These are phyloP conservation scores for Diplogelasinospora grovesii DNA, from an alignment of 495 filamentous ascomycete species.

Conservation along the genomic window DNA sequence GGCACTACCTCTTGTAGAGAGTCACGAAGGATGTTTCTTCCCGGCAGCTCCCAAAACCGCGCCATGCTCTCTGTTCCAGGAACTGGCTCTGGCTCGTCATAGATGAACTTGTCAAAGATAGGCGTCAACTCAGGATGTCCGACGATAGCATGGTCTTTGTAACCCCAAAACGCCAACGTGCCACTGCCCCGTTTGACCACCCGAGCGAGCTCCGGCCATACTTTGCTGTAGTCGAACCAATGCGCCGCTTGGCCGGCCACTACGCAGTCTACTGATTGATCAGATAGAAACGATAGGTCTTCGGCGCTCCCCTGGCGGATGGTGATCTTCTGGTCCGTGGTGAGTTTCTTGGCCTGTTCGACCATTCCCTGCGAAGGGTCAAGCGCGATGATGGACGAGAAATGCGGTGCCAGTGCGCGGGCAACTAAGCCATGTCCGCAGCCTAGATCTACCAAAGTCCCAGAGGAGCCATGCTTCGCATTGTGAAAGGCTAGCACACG, in stretches of 20 bases:
- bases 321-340: conserved; percentile 37
- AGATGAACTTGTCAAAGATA: conserved; percentile 41
- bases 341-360: conserved; percentile 42
- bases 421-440: conserved; percentile 54
- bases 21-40: conserved; percentile 45
- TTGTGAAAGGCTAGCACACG: conserved; percentile 50
- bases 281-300: conserved; percentile 39
- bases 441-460: conserved; percentile 52
- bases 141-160: conserved; percentile 52
- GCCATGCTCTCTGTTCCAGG: conserved; percentile 45
- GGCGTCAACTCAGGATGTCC: conserved; percentile 41
- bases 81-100: conserved; percentile 36
- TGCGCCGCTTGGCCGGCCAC: conserved; percentile 58
- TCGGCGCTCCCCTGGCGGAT: conserved; percentile 45
- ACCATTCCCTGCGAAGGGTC: conserved; percentile 58
- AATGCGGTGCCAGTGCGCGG: conserved; percentile 44
- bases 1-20: conserved; percentile 43
- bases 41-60: conserved; percentile 54
- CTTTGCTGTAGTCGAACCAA: conserved; percentile 52
- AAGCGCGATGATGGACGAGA: conserved; percentile 43
- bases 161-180: conserved; percentile 57
- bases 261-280: conserved; percentile 47
- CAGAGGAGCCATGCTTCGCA: conserved; percentile 9
- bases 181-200: conserved; percentile 48
- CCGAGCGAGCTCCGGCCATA: conserved; percentile 49